Evolutionary conservation across 2,329 filamentous ascomycete genomes (phyloP).

Genomic region (Trichophyton benhamiae): DNA sequence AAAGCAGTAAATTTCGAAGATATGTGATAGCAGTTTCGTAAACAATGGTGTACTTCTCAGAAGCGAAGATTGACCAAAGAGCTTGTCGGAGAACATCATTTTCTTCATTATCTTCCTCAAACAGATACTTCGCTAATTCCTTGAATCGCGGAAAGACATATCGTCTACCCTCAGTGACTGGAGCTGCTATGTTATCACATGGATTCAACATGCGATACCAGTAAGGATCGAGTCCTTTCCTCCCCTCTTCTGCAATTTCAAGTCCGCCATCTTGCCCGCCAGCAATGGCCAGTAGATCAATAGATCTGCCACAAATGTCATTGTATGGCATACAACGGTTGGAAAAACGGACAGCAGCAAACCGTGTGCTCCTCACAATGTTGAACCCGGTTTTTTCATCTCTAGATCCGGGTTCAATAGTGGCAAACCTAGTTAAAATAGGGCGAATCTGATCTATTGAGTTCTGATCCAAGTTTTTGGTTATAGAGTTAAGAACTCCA

Average conservation of each 20-base stretch:
- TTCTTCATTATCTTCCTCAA: conserved; percentile 2
- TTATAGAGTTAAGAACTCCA: conserved; percentile 54
- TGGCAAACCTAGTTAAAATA: conserved; percentile 59
- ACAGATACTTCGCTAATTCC: conserved; percentile 21
- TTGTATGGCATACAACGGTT: conserved; percentile 74
- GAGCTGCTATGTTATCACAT: conserved; percentile 32
- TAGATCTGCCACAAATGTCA: conserved; percentile 71
- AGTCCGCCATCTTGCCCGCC: conserved; percentile 55
- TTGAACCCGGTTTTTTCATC: conserved; percentile 28
- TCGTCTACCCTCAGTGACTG: conserved; percentile 30
- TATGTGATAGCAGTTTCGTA: conserved; percentile 61
- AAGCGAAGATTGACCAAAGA: neutral
- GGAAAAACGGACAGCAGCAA: conserved; percentile 75
- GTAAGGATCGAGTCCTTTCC: conserved; percentile 71
- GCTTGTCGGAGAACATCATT: neutral
- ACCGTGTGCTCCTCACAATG: conserved; percentile 62
- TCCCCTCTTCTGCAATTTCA: conserved; percentile 81
- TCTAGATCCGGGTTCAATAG: conserved; percentile 32
- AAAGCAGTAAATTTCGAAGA: conserved; percentile 49
- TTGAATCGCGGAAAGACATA: conserved; percentile 30
- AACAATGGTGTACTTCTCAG: neutral
- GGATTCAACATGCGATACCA: conserved; percentile 55
- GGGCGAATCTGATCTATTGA: conserved; percentile 34
- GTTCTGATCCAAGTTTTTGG: conserved; percentile 32
- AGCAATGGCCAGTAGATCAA: conserved; percentile 69